Conservation (phyloP, 2,329 filamentous ascomycete genomes). For the Bipolaris victoriae region DNA sequence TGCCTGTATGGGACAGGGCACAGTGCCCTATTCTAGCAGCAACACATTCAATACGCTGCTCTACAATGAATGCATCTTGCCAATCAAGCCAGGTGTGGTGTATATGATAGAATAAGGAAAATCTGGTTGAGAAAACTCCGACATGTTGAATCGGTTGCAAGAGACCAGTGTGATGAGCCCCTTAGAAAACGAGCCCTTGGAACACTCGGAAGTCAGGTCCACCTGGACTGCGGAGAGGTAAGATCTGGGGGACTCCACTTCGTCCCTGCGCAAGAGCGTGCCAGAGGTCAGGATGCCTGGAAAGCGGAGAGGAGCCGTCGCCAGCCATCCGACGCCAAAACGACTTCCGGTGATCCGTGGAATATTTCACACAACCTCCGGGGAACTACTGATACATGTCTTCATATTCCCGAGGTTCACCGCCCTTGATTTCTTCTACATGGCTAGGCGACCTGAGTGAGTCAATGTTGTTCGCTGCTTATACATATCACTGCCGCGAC, state of each 20-base stretch:
- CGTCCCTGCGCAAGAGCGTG: slow-evolving; percentile 27
- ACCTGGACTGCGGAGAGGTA: slow-evolving; percentile 11
- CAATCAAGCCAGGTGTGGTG: not conserved
- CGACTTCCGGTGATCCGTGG: not conserved
- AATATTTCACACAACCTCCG: not conserved
- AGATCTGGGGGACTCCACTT: slow-evolving; percentile 28
- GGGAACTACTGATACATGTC: not conserved
- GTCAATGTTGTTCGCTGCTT: not conserved
- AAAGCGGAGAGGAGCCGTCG: slow-evolving; percentile 1
- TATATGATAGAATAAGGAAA: not conserved
- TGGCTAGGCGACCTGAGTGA: not conserved
- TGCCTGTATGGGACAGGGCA: slow-evolving; percentile 2
- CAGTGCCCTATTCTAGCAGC: not conserved
- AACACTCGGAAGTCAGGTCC: slow-evolving; percentile 6
- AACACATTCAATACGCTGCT: not conserved
- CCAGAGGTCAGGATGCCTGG: slow-evolving; percentile 4
- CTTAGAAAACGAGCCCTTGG: slow-evolving; percentile 2
- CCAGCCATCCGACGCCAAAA: not conserved
- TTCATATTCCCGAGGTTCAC: not conserved
- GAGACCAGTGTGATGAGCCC: not conserved
- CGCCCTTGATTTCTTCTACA: not conserved
- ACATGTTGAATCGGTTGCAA: not conserved
- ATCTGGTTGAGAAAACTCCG: not conserved
- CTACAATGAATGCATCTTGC: not conserved
- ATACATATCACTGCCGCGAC: not conserved